These are phyloP conservation scores for Xylariaceae sp. DNA, from an alignment of 2,329 filamentous ascomycete genomes.

Conservation along the genomic window DNA sequence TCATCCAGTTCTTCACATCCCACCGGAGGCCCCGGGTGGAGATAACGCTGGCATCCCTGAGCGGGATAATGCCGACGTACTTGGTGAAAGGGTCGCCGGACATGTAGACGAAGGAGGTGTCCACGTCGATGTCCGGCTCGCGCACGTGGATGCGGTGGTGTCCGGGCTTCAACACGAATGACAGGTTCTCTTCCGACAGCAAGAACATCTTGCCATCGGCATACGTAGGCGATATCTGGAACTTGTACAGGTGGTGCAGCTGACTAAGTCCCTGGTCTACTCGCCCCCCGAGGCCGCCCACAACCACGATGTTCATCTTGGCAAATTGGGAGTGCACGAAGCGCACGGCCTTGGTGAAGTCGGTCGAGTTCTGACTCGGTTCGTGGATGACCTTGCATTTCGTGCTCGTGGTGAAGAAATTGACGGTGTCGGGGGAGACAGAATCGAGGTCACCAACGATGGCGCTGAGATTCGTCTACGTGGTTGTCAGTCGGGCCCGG, in stretches of 20 bases:
- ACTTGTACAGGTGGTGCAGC: conserved; percentile 79
- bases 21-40: conserved; percentile 82
- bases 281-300: conserved; percentile 85
- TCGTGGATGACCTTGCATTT: conserved; percentile 67
- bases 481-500: not conserved
- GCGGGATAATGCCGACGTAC: conserved; percentile 83
- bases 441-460: conserved; percentile 95
- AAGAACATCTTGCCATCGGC: conserved; percentile 69
- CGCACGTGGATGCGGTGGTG: conserved; percentile 70
- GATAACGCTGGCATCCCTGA: conserved; percentile 78
- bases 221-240: conserved; percentile 53
- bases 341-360: conserved; percentile 82
- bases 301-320: conserved; percentile 66
- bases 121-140: conserved; percentile 32
- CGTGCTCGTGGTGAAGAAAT: conserved; percentile 66
- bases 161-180: conserved; percentile 75
- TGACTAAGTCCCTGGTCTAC: conserved; percentile 92
- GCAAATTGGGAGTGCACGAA: conserved; percentile 26
- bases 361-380: conserved; percentile 83
- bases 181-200: conserved; percentile 78
- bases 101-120: conserved; percentile 2
- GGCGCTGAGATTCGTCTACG: conserved; percentile 62
- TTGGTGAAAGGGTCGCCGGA: conserved; percentile 63
- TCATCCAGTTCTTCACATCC: conserved; percentile 85
- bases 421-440: conserved; percentile 60